A percentile compares a stretch with the other conserved stretches of the same genome.
These are phyloP conservation scores for Pythium aristosporum DNA, from an alignment of 352 stramenopile genomes.

Conservation along the genomic window DNA sequence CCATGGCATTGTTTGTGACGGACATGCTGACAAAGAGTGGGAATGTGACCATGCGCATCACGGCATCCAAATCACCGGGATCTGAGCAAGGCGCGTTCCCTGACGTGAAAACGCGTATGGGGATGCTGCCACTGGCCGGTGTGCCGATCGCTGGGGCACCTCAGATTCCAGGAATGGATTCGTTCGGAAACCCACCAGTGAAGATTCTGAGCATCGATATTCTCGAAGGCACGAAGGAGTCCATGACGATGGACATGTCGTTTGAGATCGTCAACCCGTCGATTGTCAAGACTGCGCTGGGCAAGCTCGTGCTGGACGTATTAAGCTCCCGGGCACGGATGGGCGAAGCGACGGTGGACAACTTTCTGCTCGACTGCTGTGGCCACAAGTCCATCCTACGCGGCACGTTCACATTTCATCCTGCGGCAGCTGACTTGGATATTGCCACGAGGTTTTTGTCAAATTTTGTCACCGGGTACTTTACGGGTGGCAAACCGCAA, in stretches of 20 bases:
- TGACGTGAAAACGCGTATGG: constrained; percentile 70
- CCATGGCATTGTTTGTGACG: constrained; percentile 60
- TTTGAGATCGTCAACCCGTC: constrained; percentile 76
- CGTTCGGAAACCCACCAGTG: constrained; percentile 60
- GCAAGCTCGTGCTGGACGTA: constrained; percentile 53
- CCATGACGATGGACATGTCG: constrained; percentile 65
- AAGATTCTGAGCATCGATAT: constrained; percentile 69
- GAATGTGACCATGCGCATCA: constrained; percentile 60
- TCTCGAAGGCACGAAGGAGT: constrained; percentile 36
- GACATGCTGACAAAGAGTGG: constrained; percentile 57
- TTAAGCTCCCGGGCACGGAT: constrained; percentile 44
- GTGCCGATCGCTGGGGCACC: constrained; percentile 61
- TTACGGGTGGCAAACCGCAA: constrained; percentile 60
- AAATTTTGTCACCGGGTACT: constrained; percentile 83
- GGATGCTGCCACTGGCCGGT: constrained; percentile 54
- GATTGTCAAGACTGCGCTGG: constrained; percentile 59
- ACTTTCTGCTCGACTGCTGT: constrained; percentile 74
- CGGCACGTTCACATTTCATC: constrained; percentile 64
- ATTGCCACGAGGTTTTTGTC: constrained; percentile 66
- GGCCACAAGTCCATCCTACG: constrained; percentile 47
- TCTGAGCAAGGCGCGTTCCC: constrained; percentile 44
- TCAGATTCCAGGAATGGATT: constrained; percentile 66
- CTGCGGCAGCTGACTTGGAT: constrained; percentile 28
- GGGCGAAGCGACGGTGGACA: constrained; percentile 53
- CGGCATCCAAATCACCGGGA: constrained; percentile 23